Evolutionary conservation across 1,284 basidiomycete species (phyloP).

Genomic region (Trichosporon sp.): DNA sequence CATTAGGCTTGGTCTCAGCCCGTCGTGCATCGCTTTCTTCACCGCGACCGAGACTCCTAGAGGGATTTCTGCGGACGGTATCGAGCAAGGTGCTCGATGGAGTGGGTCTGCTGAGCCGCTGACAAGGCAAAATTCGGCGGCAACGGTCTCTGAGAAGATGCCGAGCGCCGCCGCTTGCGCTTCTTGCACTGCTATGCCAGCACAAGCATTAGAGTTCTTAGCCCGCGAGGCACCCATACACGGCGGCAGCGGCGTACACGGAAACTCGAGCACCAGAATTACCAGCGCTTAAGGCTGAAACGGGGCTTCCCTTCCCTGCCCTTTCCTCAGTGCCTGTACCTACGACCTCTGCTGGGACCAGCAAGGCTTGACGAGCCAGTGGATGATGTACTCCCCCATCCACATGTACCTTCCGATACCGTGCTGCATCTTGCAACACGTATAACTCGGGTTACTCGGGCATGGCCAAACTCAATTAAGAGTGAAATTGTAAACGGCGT

Average conservation of each 20-base stretch:
- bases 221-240: slow-evolving; percentile 3
- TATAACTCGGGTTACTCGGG: slow-evolving; percentile 12
- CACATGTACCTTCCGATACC: background rate
- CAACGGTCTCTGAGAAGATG: too few relatives aligned
- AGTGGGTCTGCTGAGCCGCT: background rate
- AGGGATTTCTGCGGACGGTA: background rate
- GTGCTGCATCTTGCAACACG: background rate
- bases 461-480: slow-evolving; percentile 14
- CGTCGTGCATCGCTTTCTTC: background rate
- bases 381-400: background rate
- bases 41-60: background rate
- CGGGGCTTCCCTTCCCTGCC: background rate
- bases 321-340: background rate
- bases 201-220: slow-evolving; percentile 3
- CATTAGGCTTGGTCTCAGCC: background rate
- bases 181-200: background rate
- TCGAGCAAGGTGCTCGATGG: background rate
- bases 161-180: background rate
- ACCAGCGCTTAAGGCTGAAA: background rate
- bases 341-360: background rate
- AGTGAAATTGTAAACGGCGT: background rate
- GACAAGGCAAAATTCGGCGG: background rate
- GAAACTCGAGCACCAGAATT: background rate
- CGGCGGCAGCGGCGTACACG: background rate
- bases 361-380: background rate